Conservation (phyloP, 2,329 filamentous ascomycete genomes). For the Colletotrichum sp. region DNA sequence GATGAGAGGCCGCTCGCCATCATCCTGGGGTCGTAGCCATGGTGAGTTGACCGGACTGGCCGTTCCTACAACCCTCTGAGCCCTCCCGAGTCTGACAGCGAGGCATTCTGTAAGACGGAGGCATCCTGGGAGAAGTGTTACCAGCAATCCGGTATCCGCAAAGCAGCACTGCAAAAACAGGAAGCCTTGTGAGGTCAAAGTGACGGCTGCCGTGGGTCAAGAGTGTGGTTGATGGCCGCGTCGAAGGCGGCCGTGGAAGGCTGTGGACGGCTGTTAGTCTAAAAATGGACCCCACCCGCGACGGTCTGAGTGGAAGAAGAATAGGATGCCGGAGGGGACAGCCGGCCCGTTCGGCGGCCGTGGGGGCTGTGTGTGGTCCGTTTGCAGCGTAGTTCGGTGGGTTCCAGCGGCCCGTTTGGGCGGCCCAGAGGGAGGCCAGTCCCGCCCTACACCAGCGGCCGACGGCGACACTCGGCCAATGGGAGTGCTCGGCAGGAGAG, state of each 20-base stretch:
- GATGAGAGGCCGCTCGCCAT: neutral
- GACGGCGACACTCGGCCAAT: neutral
- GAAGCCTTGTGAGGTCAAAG: slow-evolving; percentile 15
- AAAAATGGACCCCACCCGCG: neutral
- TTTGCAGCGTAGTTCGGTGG: slow-evolving; percentile 7
- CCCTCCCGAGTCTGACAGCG: neutral
- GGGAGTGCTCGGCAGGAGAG: neutral
- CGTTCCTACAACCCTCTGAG: neutral
- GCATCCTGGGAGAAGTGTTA: neutral
- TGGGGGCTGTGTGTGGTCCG: slow-evolving; percentile 12
- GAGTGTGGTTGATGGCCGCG: neutral
- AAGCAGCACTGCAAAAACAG: neutral
- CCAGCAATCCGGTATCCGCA: neutral
- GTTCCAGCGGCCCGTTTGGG: slow-evolving; percentile 15
- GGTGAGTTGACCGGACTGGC: neutral
- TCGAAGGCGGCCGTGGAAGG: slow-evolving; percentile 7
- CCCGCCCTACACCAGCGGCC: neutral
- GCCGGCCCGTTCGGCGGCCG: slow-evolving; percentile 17
- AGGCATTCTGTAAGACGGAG: neutral
- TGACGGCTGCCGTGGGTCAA: neutral
- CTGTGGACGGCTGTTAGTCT: neutral
- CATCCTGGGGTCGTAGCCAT: neutral
- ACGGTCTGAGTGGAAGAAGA: neutral
- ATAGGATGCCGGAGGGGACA: neutral
- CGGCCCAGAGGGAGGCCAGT: neutral